phyloP scores from a whole-genome alignment of 148 eudicot genomes.

The Cornus suecica region DNA sequence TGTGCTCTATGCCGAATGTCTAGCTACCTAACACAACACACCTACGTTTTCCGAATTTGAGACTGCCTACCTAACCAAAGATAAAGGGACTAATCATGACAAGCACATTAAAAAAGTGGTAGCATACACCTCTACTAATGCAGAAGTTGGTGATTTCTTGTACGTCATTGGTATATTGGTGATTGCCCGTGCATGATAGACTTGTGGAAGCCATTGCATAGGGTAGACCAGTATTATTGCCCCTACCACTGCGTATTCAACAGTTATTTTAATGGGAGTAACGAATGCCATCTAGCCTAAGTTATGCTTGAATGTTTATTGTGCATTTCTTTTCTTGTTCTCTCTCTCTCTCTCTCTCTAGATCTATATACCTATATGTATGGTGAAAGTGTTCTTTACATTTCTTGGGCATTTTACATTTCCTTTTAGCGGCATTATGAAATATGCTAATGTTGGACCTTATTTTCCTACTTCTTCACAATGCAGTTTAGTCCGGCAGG shows the following conservation, averaged over 20 bases:
- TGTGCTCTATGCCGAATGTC: too few species aligned
- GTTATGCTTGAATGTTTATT: background rate
- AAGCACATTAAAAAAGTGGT: background rate
- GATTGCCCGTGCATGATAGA: background rate
- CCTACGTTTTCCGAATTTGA: too few species aligned
- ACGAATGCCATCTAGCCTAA: background rate
- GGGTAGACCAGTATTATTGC: background rate
- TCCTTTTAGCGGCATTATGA: background rate
- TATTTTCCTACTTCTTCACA: conserved; percentile 4
- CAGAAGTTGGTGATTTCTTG: background rate
- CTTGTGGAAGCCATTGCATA: background rate
- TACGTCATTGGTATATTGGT: background rate
- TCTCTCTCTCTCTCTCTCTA: background rate
- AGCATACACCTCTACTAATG: background rate
- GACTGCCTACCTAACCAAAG: too few species aligned
- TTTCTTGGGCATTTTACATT: background rate
- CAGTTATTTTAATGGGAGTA: background rate
- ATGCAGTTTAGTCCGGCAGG: conserved; percentile 97
- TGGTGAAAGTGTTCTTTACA: too few species aligned
- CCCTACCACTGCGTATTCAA: background rate
- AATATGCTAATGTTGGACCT: background rate
- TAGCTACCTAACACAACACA: too few species aligned
- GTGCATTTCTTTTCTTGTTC: background rate
- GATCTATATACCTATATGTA: too few species aligned
- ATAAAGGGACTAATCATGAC: too few species aligned